Conservation (phyloP, 768 basidiomycete species). For the Hygrophoropsis aurantiaca region DNA sequence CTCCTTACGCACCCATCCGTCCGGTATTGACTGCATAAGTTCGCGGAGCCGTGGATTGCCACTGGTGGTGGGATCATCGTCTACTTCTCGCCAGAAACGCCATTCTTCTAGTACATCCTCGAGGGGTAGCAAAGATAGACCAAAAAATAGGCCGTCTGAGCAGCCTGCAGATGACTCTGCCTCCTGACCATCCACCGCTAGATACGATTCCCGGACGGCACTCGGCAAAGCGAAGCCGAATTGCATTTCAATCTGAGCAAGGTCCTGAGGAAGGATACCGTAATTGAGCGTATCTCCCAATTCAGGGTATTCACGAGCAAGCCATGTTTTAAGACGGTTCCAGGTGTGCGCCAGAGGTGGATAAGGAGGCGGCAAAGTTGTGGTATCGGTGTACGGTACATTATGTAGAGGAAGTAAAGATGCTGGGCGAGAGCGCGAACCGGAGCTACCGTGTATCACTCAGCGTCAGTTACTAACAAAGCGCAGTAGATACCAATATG, state of each 20-base stretch:
- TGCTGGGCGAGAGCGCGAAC: constrained; percentile 46
- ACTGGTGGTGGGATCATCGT: constrained; percentile 83
- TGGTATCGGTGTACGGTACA: constrained; percentile 42
- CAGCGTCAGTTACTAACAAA: neutral
- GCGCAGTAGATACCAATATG: constrained; percentile 1
- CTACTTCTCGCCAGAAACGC: constrained; percentile 94
- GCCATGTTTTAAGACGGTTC: constrained; percentile 80
- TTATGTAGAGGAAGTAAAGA: constrained; percentile 72
- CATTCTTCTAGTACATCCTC: constrained; percentile 95
- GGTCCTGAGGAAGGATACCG: constrained; percentile 77
- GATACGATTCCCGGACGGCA: constrained; percentile 89
- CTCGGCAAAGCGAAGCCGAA: constrained; percentile 83
- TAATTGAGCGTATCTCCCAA: constrained; percentile 94
- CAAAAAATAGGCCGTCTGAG: constrained; percentile 91
- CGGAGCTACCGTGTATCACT: constrained; percentile 10
- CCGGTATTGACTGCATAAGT: constrained; percentile 86
- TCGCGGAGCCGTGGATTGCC: constrained; percentile 70
- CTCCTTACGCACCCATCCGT: constrained; percentile 81
- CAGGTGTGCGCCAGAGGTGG: constrained; percentile 84
- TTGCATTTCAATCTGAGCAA: constrained; percentile 79
- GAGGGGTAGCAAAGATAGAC: constrained; percentile 87
- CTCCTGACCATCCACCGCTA: constrained; percentile 90
- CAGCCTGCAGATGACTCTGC: constrained; percentile 85
- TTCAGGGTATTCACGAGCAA: constrained; percentile 86
- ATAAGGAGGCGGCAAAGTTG: constrained; percentile 45